Percentiles rank a stretch among this genome's conserved stretches.
Conservation (phyloP, 306 rosid species). For the Cotoneaster glaucophyllus region DNA sequence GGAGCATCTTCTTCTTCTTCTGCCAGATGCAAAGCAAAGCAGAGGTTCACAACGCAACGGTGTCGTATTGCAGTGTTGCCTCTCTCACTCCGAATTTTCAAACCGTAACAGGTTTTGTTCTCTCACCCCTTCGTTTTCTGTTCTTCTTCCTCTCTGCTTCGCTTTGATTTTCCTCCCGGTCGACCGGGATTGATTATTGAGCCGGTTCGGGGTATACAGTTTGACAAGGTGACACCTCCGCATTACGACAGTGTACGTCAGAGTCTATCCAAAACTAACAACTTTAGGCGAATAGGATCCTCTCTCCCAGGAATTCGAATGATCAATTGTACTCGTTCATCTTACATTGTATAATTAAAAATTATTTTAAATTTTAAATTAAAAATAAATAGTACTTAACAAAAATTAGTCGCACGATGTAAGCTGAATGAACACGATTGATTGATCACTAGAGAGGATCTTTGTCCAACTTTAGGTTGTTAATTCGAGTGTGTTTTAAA, state of each 20-base stretch:
- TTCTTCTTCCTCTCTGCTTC: not conserved
- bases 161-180: not conserved
- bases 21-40: not conserved
- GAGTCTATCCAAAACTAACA: too few relatives aligned
- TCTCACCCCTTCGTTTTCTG: not conserved
- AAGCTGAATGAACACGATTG: too few relatives aligned
- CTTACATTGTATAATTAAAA: too few relatives aligned
- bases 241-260: not conserved
- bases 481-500: too few relatives aligned
- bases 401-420: accelerated
- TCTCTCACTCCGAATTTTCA: not conserved
- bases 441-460: too few relatives aligned
- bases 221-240: not conserved
- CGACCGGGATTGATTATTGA: not conserved
- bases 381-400: too few relatives aligned
- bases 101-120: too few relatives aligned
- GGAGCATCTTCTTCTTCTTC: constrained; percentile 55
- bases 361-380: too few relatives aligned
- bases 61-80: not conserved
- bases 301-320: too few relatives aligned
- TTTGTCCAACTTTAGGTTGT: too few relatives aligned
- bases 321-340: too few relatives aligned
- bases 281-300: too few relatives aligned
- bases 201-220: not conserved
- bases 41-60: not conserved